Conservation (phyloP, 2,329 filamentous ascomycete species). For the Madurella mycetomatis region DNA sequence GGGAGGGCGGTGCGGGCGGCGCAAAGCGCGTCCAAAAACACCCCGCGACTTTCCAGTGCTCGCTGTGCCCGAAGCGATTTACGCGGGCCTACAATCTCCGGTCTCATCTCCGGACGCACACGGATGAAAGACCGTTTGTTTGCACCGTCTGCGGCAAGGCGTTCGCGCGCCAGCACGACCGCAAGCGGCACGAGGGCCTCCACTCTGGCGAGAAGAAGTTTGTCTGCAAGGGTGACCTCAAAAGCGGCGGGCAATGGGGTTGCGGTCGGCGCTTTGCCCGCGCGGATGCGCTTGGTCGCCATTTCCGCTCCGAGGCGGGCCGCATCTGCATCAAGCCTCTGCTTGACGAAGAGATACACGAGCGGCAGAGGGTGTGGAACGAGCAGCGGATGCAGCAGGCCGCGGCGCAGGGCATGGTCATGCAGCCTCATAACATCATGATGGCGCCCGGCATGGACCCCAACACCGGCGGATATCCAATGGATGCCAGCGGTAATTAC, state of each 20-base stretch:
- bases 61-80: slow-evolving; percentile 88
- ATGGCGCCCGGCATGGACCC: slow-evolving; percentile 58
- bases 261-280: slow-evolving; percentile 91
- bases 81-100: slow-evolving; percentile 95
- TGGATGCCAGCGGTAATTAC: slow-evolving; percentile 56
- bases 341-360: slow-evolving; percentile 85
- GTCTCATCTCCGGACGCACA: slow-evolving; percentile 92
- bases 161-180: slow-evolving; percentile 94
- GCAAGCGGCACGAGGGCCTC: slow-evolving; percentile 92
- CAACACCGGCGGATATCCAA: slow-evolving; percentile 50
- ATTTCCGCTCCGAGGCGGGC: slow-evolving; percentile 93
- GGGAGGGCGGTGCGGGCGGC: slow-evolving; percentile 50
- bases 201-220: slow-evolving; percentile 99
- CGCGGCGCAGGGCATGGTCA: slow-evolving; percentile 53
- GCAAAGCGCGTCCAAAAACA: slow-evolving; percentile 92
- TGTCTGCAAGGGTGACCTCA: slow-evolving; percentile 88
- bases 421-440: slow-evolving; percentile 55
- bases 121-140: slow-evolving; percentile 93
- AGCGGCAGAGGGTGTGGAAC: slow-evolving; percentile 70
- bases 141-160: slow-evolving; percentile 97
- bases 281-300: slow-evolving; percentile 87
- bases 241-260: slow-evolving; percentile 80
- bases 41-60: slow-evolving; percentile 94
- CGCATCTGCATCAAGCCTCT: slow-evolving; percentile 96
- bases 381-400: slow-evolving; percentile 64